These are phyloP conservation scores for Colletotrichum spaethianum DNA, from an alignment of 2,329 filamentous ascomycete species.

Conservation along the genomic window DNA sequence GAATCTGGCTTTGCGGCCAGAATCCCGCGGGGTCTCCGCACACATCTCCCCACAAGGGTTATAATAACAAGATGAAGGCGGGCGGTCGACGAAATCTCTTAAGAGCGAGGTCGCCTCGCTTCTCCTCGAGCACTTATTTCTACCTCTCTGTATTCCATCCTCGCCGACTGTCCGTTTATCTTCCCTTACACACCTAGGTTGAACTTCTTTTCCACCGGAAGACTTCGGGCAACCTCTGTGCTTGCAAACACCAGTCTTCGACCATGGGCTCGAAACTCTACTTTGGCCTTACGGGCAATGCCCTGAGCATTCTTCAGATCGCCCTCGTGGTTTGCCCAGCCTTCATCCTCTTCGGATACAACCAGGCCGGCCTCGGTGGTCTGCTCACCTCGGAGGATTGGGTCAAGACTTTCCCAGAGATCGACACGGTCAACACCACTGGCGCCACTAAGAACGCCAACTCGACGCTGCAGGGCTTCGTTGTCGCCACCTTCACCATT, in stretches of 20 bases:
- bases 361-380: slow-evolving; percentile 56
- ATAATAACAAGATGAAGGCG: slow-evolving; percentile 20
- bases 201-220: slow-evolving; percentile 11
- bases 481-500: slow-evolving; percentile 54
- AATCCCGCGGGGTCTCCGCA: slow-evolving; percentile 42
- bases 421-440: slow-evolving; percentile 54
- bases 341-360: slow-evolving; percentile 59
- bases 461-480: slow-evolving; percentile 55
- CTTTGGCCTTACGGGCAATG: slow-evolving; percentile 54
- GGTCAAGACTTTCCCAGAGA: slow-evolving; percentile 55
- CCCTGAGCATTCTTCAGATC: slow-evolving; percentile 55
- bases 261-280: slow-evolving; percentile 30
- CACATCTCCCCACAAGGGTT: slow-evolving; percentile 38
- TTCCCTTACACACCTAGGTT: slow-evolving; percentile 11
- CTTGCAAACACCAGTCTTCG: slow-evolving; percentile 21
- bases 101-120: slow-evolving; percentile 19
- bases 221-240: slow-evolving; percentile 27
- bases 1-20: slow-evolving; percentile 37
- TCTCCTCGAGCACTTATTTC: neutral
- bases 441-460: slow-evolving; percentile 49
- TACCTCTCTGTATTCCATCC: slow-evolving; percentile 7
- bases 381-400: slow-evolving; percentile 52
- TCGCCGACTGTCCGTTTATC: slow-evolving; percentile 26
- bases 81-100: slow-evolving; percentile 11
- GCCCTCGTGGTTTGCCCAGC: slow-evolving; percentile 59